Base-by-base conservation (phyloP, 192 early-diverging fungal genomes). In the Globomyces pollinis-pini region DNA sequence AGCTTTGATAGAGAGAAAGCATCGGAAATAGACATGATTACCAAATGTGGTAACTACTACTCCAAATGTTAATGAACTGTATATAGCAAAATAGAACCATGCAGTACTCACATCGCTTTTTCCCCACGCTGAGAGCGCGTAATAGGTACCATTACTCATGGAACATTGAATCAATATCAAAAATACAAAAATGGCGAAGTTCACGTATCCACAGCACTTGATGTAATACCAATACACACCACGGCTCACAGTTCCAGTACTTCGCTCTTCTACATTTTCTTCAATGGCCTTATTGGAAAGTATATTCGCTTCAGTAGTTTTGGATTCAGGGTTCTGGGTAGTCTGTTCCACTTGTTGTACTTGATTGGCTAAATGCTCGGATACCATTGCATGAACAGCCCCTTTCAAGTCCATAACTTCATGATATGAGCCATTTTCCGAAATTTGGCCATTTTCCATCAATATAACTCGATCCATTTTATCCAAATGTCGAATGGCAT, bases 261-360 rank as follows among this genome's bases (percentile, higher is more conserved):
- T 87, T 47, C 83, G 76, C 62, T 90, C 86, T n/a, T n/a, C n/a
- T n/a, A n/a, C n/a, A n/a, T n/a, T n/a, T n/a, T n/a, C n/a, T 66
- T 99, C 96, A 9, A 88, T 87, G 34, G 84, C 67, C 38, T 90
- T n/a, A n/a, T n/a, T n/a, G n/a, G n/a, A n/a, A n/a, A n/a, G n/a
- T 26, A 47, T 26, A 8, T 47, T 26, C 0, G 30, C 53, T 68
- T 36, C 45, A 7, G 60, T 26, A 50, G 8, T 34, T 39, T 56
- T 9, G 11, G 73, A 71, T 15, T 31, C 32, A 35, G 51, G 75
- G 0, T 66, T 35, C 31, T 72, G 59, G 66, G 57, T 59, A 51
- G 50, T 66, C 16, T 70, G 70, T 1, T 89, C 41, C 95, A 73
- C 63, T 83, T 76, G 78, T 50, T 73, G 38, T 62, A 72, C 50